phyloP scores from a whole-genome alignment of 495 filamentous ascomycete genomes.

The Lasiosphaeria hispida region DNA sequence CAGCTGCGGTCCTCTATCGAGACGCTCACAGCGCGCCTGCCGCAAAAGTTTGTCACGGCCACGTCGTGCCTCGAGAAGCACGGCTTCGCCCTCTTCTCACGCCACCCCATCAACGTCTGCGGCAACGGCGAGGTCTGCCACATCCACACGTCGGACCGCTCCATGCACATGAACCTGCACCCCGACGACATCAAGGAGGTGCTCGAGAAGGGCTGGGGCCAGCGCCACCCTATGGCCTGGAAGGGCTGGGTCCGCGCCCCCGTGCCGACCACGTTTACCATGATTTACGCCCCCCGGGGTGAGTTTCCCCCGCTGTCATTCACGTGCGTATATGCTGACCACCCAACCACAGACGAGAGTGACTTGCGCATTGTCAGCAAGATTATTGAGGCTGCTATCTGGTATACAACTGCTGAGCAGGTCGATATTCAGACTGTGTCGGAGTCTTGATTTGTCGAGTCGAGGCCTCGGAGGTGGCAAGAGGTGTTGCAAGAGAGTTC shows the following conservation, averaged over 20 bases:
- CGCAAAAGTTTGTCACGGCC: slow-evolving; percentile 54
- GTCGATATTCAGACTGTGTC: slow-evolving; percentile 29
- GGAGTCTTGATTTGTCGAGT: slow-evolving; percentile 4
- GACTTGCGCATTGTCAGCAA: slow-evolving; percentile 67
- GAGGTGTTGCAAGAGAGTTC: too few relatives aligned
- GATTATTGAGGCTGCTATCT: slow-evolving; percentile 70
- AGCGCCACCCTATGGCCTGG: slow-evolving; percentile 78
- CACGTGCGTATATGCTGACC: background rate
- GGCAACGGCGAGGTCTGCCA: slow-evolving; percentile 78
- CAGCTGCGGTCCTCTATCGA: slow-evolving; percentile 50
- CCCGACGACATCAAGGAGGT: slow-evolving; percentile 75
- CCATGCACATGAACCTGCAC: slow-evolving; percentile 72
- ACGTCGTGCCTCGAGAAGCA: slow-evolving; percentile 80
- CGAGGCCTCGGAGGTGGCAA: background rate
- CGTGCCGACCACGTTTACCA: slow-evolving; percentile 65
- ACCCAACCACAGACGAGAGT: slow-evolving; percentile 42
- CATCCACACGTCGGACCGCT: slow-evolving; percentile 70
- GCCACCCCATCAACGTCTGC: slow-evolving; percentile 58
- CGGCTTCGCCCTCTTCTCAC: slow-evolving; percentile 67
- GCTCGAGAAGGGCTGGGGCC: slow-evolving; percentile 80
- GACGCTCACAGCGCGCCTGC: slow-evolving; percentile 45
- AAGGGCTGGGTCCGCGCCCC: slow-evolving; percentile 50
- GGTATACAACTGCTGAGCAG: slow-evolving; percentile 50
- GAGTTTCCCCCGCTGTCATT: slow-evolving; percentile 6
- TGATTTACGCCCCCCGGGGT: slow-evolving; percentile 79